A percentile compares a stretch with the other conserved stretches of the same genome.
Conservation (phyloP, 192 early-diverging fungal species). For the Coemansia nantahalensis region DNA sequence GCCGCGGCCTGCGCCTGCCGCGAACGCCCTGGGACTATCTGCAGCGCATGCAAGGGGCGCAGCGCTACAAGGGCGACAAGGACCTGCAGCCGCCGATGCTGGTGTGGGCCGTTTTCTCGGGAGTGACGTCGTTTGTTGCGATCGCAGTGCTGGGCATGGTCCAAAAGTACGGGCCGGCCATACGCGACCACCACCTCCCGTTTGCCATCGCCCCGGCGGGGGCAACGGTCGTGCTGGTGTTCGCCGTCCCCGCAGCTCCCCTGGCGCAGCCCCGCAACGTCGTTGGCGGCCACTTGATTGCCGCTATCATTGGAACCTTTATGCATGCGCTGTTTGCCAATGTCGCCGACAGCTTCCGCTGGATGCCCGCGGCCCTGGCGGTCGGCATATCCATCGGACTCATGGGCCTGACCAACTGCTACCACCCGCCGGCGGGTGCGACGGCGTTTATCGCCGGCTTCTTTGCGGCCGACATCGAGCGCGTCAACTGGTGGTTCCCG, state of each 20-base stretch:
- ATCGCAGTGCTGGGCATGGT: slow-evolving; percentile 30
- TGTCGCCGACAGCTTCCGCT: slow-evolving; percentile 25
- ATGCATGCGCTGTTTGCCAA: slow-evolving; percentile 36
- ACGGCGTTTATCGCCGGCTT: slow-evolving; percentile 41
- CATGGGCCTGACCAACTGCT: slow-evolving; percentile 48
- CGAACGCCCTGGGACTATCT: slow-evolving; percentile 17
- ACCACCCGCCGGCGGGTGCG: slow-evolving; percentile 50
- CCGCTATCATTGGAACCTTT: slow-evolving; percentile 39
- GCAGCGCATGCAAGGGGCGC: slow-evolving; percentile 38
- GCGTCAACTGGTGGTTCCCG: slow-evolving; percentile 51
- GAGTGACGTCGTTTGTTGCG: slow-evolving; percentile 34
- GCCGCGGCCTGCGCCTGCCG: slow-evolving; percentile 33
- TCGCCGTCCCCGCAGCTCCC: slow-evolving; percentile 36
- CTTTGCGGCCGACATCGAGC: slow-evolving; percentile 12
- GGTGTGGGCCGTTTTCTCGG: slow-evolving; percentile 32
- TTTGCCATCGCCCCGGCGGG: slow-evolving; percentile 48
- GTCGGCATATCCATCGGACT: slow-evolving; percentile 38
- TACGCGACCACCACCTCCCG: slow-evolving; percentile 38
- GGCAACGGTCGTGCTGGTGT: slow-evolving; percentile 44
- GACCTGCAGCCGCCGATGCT: slow-evolving; percentile 28
- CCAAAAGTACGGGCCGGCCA: slow-evolving; percentile 40
- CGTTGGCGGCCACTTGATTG: slow-evolving; percentile 32
- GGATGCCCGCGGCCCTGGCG: slow-evolving; percentile 44
- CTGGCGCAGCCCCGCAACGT: slow-evolving; percentile 49
- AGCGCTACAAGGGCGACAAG: slow-evolving; percentile 22